Evolutionary conservation across 2,329 filamentous ascomycete genomes (phyloP), one percentile per base, ranked within the genome.

Genomic region (Trichocomaceae sp.): DNA sequence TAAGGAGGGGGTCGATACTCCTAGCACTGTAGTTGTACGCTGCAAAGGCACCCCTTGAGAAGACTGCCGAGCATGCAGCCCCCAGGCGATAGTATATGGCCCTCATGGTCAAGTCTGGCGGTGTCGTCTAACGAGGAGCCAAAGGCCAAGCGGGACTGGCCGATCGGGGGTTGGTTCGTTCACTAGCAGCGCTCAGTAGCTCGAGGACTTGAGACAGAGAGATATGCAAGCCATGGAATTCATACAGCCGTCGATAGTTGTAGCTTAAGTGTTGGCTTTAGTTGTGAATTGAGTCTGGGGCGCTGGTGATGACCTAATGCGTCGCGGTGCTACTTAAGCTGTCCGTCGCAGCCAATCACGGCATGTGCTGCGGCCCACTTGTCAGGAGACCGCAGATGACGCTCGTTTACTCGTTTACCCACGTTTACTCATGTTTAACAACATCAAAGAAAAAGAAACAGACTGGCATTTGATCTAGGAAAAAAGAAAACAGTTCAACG

Each of bases 1-100:
- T 81, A 66, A 90, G 77, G 67, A 87, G 83, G 42, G 83, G 82
- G 78, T 82, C 67, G 82, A 75, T 73, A 80, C 83, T 61, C 83
- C 81, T 62, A 60, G 79, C 68, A 50, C 80, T 79, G 52, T 83
- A 83, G 63, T 82, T 86, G 31, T 59, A 60, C 50, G 63, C 70
- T 29, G 64, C 64, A 7, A 54, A 54, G 23, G 50, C 60, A 26
- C 57, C 60, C 60, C 58, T 63, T 62, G 59, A 48, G n/a, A 66
- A 57, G 41, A 63, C 56, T 52, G 63, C 52, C 31, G 58, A 19
- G 13, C 12, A 45, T 31, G 47, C 48, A 15, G 50, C 46, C 12
- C 37, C 54, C 9, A 56, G 37, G 2, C 52, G 26, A 41, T 56
- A 29, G 8, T 29, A 52, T 39, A 52, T 39, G 37, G 45, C 22